Conservation (phyloP, 2,329 filamentous ascomycete species). For the Ilyonectria mors-panacis region DNA sequence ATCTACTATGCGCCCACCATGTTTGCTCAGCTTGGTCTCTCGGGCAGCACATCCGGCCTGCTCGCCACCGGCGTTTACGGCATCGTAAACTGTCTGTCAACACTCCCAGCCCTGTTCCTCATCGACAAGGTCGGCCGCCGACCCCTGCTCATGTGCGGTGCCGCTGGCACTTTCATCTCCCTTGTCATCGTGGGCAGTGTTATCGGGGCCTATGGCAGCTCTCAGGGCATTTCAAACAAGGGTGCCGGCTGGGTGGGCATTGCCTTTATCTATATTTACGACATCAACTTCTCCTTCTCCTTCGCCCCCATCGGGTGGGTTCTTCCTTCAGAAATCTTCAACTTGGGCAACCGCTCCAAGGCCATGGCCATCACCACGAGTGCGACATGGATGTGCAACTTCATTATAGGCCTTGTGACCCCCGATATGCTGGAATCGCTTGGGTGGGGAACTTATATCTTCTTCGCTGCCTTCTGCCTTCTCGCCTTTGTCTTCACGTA, state of each 20-base stretch:
- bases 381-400: conserved; percentile 59
- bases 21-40: conserved; percentile 60
- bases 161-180: conserved; percentile 74
- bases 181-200: conserved; percentile 67
- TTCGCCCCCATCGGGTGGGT: conserved; percentile 76
- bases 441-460: conserved; percentile 69
- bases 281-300: conserved; percentile 75
- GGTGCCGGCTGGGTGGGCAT: conserved; percentile 70
- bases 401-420: conserved; percentile 54
- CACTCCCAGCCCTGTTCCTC: conserved; percentile 61
- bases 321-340: conserved; percentile 75
- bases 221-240: conserved; percentile 48
- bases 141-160: conserved; percentile 74
- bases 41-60: conserved; percentile 60
- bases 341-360: conserved; percentile 69
- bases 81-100: conserved; percentile 66
- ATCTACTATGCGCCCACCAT: conserved; percentile 65
- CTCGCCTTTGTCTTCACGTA: conserved; percentile 65
- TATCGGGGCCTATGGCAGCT: conserved; percentile 61
- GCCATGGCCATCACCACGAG: conserved; percentile 72
- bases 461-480: conserved; percentile 70
- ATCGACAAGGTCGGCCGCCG: conserved; percentile 72
- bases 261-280: conserved; percentile 75
- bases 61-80: conserved; percentile 72
- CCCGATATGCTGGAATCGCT: conserved; percentile 67